Conservation (phyloP, 192 early-diverging fungal genomes). For the Paraglomus occultum region DNA sequence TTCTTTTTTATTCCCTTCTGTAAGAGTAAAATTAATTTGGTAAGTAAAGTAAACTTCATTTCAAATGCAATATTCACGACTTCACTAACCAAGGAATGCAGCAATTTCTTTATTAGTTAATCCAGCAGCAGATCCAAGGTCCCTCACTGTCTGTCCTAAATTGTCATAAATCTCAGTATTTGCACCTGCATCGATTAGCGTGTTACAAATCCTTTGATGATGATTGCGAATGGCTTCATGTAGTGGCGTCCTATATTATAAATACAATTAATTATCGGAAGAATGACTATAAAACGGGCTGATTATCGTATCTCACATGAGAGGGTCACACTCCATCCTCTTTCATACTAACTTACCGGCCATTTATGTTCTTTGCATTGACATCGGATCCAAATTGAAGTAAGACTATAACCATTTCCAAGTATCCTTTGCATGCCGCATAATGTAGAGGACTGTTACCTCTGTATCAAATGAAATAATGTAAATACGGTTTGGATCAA, state of each 20-base stretch:
- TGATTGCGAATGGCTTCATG: constrained; percentile 43
- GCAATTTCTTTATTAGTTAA: constrained; percentile 8
- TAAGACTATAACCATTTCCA: constrained; percentile 48
- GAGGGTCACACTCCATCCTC: background rate
- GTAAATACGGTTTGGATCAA: background rate
- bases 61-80: too few species aligned
- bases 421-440: constrained; percentile 58
- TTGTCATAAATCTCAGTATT: constrained; percentile 26
- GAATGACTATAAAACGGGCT: background rate
- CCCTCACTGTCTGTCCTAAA: constrained; percentile 24
- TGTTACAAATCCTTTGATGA: constrained; percentile 32
- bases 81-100: background rate
- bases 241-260: constrained; percentile 36
- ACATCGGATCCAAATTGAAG: constrained; percentile 59
- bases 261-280: background rate
- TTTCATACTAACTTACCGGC: background rate
- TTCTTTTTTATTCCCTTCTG: too few species aligned
- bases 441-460: constrained; percentile 70
- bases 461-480: constrained; percentile 13
- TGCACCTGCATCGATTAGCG: constrained; percentile 37
- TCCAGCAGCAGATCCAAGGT: background rate
- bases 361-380: constrained; percentile 50
- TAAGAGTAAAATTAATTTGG: too few species aligned
- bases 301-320: too few species aligned
- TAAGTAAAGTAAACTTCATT: too few species aligned